Base-by-base conservation (phyloP, 345 rosid genomes). In the Lepidium sativum region DNA sequence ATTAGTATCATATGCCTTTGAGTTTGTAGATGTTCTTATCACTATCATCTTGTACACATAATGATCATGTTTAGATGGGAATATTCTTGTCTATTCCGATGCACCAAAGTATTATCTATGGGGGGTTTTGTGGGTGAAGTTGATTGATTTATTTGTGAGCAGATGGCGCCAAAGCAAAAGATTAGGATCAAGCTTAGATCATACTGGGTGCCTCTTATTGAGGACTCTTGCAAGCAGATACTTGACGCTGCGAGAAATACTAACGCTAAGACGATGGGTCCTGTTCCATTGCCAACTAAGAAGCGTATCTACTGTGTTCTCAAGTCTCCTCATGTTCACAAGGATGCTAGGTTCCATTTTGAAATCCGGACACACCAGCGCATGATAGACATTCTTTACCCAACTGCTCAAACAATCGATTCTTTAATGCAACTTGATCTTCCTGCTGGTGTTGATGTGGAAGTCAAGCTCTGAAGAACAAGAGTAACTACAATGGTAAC, bases 351-450 rank as follows among this genome's bases (percentile, higher is more conserved):
- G 81, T 90, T 90, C 65, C 97, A 94, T 74, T 90, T 90, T 67
- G 97, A 94, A 79, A 90, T 88, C 69, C 75, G 97, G 67, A 90
- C 99, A 23, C 99, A 90, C 75, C 97, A 90, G 60, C 85, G 96
- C 10, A 83, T 94, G 40, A 88, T 90, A 3, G 99, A 94, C 68
- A 88, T 94, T 78, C 83, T 90, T 29, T 86, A 85, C 80, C 99
- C 99, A 0, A 94, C 97, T 57, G 96, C 99, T 6, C 99, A 94
- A 59, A 90, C 97, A 1, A 94, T 90, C 6, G 99, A 94, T 77
- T 86, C 97, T n/a, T 75, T 94, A 68, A 94, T 94, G 99, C 97
- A 94, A 60, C 97, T 94, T 38, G 92, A 88, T 80, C 92, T 94
- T 73, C 99, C 99, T 58, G 87, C 92, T 15, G 99, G 97, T 16